Conservation (phyloP, 1,284 basidiomycete genomes). For the Takashimella tepidaria region DNA sequence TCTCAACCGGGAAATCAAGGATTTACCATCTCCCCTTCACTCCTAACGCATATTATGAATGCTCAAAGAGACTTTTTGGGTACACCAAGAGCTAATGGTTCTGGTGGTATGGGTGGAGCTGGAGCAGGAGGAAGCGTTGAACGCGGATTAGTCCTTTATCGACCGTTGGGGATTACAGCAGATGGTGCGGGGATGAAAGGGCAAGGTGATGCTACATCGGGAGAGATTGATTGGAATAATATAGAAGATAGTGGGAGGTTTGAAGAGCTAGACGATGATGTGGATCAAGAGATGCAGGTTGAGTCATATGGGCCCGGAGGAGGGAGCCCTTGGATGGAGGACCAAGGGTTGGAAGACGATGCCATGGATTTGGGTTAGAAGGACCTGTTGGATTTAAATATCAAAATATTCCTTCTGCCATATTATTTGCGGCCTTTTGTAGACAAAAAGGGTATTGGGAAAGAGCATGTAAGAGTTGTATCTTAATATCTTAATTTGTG, state of each 20-base stretch:
- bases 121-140: conserved; percentile 6
- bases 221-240: conserved; percentile 2
- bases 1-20: conserved; percentile 39
- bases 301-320: background rate
- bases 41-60: conserved; percentile 42
- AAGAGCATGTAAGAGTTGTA: too few species aligned
- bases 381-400: too few species aligned
- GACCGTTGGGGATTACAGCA: conserved; percentile 23
- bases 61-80: conserved; percentile 24
- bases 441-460: too few species aligned
- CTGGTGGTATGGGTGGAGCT: background rate
- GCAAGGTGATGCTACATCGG: too few species aligned
- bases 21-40: conserved; percentile 41
- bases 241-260: conserved; percentile 20
- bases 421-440: too few species aligned
- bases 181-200: conserved; percentile 21
- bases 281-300: conserved; percentile 2
- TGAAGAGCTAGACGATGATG: conserved; percentile 30
- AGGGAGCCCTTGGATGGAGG: conserved; percentile 2
- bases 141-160: conserved; percentile 34
- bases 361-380: conserved; percentile 21
- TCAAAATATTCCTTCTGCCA: too few species aligned
- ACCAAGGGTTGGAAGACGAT: conserved; percentile 9
- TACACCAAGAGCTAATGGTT: conserved; percentile 1
- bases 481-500: too few species aligned